These are phyloP conservation scores for Eucalyptus polyanthemos DNA, from an alignment of 345 rosid genomes.

Conservation along the genomic window DNA sequence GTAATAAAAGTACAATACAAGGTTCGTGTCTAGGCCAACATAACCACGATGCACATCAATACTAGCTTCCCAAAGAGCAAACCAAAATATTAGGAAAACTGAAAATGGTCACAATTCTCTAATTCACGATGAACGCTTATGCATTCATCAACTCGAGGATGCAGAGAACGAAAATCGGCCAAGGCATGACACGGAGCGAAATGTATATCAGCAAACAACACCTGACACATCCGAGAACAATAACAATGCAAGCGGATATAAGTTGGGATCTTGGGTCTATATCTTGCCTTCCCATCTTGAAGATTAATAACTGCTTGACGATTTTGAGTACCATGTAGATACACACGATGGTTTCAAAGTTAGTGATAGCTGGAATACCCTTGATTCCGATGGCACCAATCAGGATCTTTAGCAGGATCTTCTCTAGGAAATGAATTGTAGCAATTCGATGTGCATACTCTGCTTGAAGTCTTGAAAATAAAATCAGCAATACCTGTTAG, in stretches of 20 bases:
- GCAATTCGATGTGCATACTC: not conserved
- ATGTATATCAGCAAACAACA: fast-evolving
- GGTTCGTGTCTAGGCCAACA: too few species aligned
- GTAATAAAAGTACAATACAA: too few species aligned
- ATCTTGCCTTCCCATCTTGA: not conserved
- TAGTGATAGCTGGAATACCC: not conserved
- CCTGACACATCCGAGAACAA: fast-evolving
- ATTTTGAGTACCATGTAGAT: not conserved
- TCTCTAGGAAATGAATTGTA: not conserved
- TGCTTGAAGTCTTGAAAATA: not conserved
- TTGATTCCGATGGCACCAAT: not conserved
- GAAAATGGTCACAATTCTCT: too few species aligned
- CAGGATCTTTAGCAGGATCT: too few species aligned
- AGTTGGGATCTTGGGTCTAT: not conserved
- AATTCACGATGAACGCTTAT: too few species aligned
- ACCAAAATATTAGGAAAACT: too few species aligned
- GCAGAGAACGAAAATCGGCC: not conserved
- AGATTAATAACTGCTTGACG: fast-evolving
- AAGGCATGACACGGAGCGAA: not conserved
- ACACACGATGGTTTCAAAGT: not conserved
- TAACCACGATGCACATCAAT: too few species aligned
- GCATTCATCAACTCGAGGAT: too few species aligned
- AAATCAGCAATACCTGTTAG: too few species aligned
- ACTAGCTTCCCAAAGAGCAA: too few species aligned
- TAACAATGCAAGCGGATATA: fast-evolving